Base-by-base conservation (phyloP, 2,329 filamentous ascomycete genomes). In the Penicillium sp. region DNA sequence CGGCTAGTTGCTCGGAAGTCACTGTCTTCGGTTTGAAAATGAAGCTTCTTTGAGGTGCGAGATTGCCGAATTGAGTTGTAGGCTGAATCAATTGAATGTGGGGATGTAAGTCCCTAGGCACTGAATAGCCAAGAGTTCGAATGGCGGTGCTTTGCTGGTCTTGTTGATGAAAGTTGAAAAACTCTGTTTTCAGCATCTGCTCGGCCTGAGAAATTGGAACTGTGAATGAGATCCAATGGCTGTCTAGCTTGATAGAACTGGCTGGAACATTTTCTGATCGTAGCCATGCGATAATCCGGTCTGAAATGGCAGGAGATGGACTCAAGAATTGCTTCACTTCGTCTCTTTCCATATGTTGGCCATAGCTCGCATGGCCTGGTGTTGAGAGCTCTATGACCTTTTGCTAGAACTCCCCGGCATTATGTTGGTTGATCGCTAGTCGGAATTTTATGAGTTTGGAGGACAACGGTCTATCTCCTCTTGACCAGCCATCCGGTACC, bases 81-180 rank as follows among this genome's bases (percentile, higher is more conserved):
- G 86, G 86, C 70, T 88, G 84, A 49, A 89, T 84, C 67, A 88
- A 79, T 57, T 84, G 82, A 57, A 89, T 79, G 64, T 85, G 78
- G 43, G 76, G 66, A 52, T 80, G 78, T 8, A 89, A 71, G 0
- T 79, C 71, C 50, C 77, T 76, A 0, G 87, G 88, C 1, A 89
- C 79, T 0, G 84, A 88, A 72, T 89, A 90, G 47, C 80, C 75
- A 17, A 84, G 72, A 6, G 82, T 81, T 43, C 86, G 81, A 40
- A 88, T 78, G 63, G 77, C 81, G 40, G 75, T 73, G 10, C 72
- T 67, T 13, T 75, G 69, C 21, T 72, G 75, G 13, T 74, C 71
- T 13, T 74, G 66, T 62, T 82, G 79, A 58, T 80, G 77, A 67
- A 84, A 89, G 62, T 81, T 79, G 57, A 77, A 78, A 69, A 88